phyloP scores from a whole-genome alignment of 441 rosid genomes.

The Populus hybrid region DNA sequence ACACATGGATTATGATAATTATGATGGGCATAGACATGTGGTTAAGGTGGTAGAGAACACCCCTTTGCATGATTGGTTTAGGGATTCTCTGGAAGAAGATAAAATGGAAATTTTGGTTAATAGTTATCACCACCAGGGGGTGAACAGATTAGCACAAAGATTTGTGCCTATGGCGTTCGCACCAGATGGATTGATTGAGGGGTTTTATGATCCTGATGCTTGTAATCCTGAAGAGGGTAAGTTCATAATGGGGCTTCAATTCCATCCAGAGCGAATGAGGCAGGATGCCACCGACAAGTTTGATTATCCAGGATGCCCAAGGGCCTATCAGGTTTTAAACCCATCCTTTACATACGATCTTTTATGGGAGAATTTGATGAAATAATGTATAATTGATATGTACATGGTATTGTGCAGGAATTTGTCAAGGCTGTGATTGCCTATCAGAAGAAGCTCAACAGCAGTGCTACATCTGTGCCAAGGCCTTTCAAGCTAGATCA shows the following conservation, averaged over 20 bases:
- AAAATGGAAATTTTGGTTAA: slow-evolving; percentile 68
- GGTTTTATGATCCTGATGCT: slow-evolving; percentile 77
- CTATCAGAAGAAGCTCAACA: no score
- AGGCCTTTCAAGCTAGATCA: no score
- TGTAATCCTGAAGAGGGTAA: slow-evolving; percentile 72
- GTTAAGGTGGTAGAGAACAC: slow-evolving; percentile 52
- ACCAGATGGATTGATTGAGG: slow-evolving; percentile 75
- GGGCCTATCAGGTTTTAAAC: slow-evolving; percentile 58
- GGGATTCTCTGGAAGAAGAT: slow-evolving; percentile 50
- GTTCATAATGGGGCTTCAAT: slow-evolving; percentile 80
- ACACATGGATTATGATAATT: slow-evolving; percentile 70
- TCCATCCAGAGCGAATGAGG: slow-evolving; percentile 85
- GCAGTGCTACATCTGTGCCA: no score
- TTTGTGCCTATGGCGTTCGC: slow-evolving; percentile 79
- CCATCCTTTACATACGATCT: neutral
- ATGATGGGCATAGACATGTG: slow-evolving; percentile 69
- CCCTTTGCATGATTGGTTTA: slow-evolving; percentile 66
- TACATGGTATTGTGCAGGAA: no score
- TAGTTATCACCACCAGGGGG: slow-evolving; percentile 91
- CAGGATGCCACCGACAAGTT: slow-evolving; percentile 46
- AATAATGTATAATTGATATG: neutral
- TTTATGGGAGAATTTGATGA: neutral
- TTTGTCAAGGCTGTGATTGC: no score
- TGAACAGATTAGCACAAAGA: slow-evolving; percentile 62
- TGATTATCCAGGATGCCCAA: slow-evolving; percentile 75